Evolutionary conservation across 2,329 filamentous ascomycete species (phyloP).

Genomic region (Neofusicoccum sp.): DNA sequence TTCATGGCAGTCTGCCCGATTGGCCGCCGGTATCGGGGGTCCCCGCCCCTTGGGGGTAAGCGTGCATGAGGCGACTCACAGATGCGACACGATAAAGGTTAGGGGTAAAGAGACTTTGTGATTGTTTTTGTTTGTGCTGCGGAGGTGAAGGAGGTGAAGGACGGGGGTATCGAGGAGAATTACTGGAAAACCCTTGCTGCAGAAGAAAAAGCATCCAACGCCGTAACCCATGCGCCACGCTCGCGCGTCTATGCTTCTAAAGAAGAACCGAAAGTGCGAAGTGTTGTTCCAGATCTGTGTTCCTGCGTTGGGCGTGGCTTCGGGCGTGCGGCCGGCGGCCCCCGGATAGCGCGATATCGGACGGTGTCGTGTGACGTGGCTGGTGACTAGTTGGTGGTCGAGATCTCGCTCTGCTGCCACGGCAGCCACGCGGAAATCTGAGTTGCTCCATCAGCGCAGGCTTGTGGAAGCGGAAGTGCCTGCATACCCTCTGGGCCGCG

Average conservation of each 20-base stretch:
- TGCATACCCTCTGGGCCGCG: not conserved
- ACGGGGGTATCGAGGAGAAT: slow-evolving; percentile 8
- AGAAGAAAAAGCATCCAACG: slow-evolving; percentile 4
- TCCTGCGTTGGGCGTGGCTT: not conserved
- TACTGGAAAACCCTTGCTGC: slow-evolving; percentile 4
- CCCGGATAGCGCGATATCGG: slow-evolving; percentile 2
- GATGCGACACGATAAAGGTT: not conserved
- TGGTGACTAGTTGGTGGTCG: not conserved
- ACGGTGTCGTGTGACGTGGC: not conserved
- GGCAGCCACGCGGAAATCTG: not conserved
- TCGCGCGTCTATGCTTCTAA: slow-evolving; percentile 5
- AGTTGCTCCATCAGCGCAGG: no score
- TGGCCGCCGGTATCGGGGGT: slow-evolving; percentile 4
- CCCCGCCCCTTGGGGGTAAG: not conserved
- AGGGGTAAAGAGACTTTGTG: not conserved
- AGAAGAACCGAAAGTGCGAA: not conserved
- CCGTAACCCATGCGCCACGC: slow-evolving; percentile 3
- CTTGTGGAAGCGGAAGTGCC: not conserved
- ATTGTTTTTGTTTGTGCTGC: not conserved
- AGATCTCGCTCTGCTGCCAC: slow-evolving; percentile 2
- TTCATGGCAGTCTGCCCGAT: not conserved
- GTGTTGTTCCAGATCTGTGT: not conserved
- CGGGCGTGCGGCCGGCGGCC: not conserved
- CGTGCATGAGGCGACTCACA: not conserved
- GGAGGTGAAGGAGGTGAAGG: not conserved